phyloP scores from a whole-genome alignment of 2,329 filamentous ascomycete species.

The Neopestalotiopsis clavispora region DNA sequence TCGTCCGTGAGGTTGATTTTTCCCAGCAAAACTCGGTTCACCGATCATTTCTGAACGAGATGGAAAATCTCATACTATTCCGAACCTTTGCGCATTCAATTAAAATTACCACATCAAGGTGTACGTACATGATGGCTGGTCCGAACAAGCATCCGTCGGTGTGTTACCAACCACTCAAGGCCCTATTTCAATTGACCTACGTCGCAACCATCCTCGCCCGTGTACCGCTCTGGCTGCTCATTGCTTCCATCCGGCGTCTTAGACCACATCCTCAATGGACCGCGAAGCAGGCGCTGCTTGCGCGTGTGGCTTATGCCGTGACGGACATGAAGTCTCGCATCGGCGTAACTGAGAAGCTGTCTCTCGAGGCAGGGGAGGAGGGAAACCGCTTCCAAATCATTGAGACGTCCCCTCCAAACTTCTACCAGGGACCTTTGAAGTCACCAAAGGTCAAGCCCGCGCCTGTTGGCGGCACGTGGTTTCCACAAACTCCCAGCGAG shows the following conservation, averaged over 20 bases:
- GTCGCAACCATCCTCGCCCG: not conserved
- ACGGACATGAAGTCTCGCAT: constrained; percentile 22
- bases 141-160: too few relatives aligned
- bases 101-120: too few relatives aligned
- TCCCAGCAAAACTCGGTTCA: too few relatives aligned
- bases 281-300: constrained; percentile 25
- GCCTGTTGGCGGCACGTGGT: constrained; percentile 29
- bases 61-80: too few relatives aligned
- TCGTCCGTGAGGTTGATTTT: too few relatives aligned
- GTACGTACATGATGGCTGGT: too few relatives aligned
- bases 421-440: constrained; percentile 22
- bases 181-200: not conserved
- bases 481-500: constrained; percentile 20
- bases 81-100: not conserved
- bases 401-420: not conserved
- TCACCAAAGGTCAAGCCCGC: constrained; percentile 18
- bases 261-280: constrained; percentile 23
- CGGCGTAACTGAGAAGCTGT: constrained; percentile 21
- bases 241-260: constrained; percentile 17
- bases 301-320: constrained; percentile 15
- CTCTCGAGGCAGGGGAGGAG: constrained; percentile 25
- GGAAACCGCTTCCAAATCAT: constrained; percentile 14
- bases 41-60: too few relatives aligned
- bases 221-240: constrained; percentile 15
- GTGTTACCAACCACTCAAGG: too few relatives aligned